Evolutionary conservation across 331 rosid genomes (phyloP).

Genomic region (Acacia pycnantha): DNA sequence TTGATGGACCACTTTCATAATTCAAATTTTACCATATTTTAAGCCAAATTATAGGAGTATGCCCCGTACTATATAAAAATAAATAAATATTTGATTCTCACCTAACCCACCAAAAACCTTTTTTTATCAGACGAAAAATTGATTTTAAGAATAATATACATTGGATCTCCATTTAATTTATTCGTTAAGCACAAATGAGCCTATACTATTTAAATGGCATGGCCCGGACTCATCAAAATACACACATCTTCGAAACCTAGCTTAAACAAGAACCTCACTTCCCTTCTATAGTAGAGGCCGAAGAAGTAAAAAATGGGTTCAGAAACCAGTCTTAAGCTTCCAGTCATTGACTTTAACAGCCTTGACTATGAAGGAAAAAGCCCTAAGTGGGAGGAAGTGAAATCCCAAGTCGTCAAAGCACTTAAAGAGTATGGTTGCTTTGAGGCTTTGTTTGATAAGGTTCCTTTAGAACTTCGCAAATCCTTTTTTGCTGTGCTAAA

Average conservation of each 20-base stretch:
- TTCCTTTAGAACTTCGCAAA: conserved; percentile 41
- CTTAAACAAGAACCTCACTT: background rate
- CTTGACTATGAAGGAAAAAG: conserved; percentile 23
- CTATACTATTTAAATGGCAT: conserved; percentile 6
- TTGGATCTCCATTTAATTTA: background rate
- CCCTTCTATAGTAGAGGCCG: background rate
- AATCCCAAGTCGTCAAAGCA: conserved; percentile 52
- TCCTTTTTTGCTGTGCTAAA: conserved; percentile 33
- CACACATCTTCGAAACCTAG: background rate
- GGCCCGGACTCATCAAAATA: background rate
- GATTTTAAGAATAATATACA: background rate
- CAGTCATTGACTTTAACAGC: conserved; percentile 33
- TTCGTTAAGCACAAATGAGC: background rate
- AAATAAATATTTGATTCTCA: background rate
- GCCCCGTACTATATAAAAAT: background rate
- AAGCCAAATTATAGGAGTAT: background rate
- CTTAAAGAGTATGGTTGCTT: conserved; percentile 71
- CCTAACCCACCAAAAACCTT: background rate
- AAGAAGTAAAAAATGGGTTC: conserved; percentile 38
- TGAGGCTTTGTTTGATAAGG: conserved; percentile 50
- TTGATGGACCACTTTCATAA: background rate
- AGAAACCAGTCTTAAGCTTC: conserved; percentile 35
- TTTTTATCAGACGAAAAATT: background rate
- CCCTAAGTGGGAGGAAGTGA: conserved; percentile 54
- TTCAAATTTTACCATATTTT: background rate